These are phyloP conservation scores for Stephania japonica DNA, from an alignment of 164 flowering plant genomes.

Conservation along the genomic window DNA sequence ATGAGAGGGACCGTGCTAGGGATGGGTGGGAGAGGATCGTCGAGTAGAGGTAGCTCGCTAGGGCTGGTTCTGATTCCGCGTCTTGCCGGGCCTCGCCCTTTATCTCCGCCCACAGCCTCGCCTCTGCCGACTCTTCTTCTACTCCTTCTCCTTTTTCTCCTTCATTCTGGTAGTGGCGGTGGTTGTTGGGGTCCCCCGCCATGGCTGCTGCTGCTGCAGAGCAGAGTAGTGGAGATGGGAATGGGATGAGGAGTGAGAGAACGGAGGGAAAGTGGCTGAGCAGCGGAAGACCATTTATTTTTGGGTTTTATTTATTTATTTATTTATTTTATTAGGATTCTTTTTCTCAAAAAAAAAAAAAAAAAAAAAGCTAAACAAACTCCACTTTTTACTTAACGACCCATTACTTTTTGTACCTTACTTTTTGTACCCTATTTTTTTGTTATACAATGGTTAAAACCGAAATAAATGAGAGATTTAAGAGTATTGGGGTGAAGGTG, in stretches of 20 bases:
- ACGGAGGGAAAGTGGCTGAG: not conserved
- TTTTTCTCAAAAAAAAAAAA: too few relatives aligned
- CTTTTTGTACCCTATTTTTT: too few relatives aligned
- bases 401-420: too few relatives aligned
- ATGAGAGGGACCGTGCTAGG: constrained; percentile 9
- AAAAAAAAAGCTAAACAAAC: too few relatives aligned
- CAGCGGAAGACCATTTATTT: not conserved
- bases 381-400: too few relatives aligned
- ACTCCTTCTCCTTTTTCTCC: not conserved
- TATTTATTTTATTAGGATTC: too few relatives aligned
- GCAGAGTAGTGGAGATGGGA: not conserved
- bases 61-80: constrained; percentile 14
- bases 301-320: too few relatives aligned
- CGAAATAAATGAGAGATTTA: too few relatives aligned
- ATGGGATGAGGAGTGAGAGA: not conserved
- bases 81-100: constrained; percentile 14
- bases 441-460: too few relatives aligned
- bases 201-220: not conserved
- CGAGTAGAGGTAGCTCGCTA: constrained; percentile 14
- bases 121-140: not conserved
- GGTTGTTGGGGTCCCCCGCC: not conserved
- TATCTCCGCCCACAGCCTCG: constrained; percentile 12
- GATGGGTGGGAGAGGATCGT: constrained; percentile 13
- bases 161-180: not conserved
- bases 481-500: too few relatives aligned